phyloP scores from a whole-genome alignment of 768 basidiomycete genomes.

The Hericium rajendrae region DNA sequence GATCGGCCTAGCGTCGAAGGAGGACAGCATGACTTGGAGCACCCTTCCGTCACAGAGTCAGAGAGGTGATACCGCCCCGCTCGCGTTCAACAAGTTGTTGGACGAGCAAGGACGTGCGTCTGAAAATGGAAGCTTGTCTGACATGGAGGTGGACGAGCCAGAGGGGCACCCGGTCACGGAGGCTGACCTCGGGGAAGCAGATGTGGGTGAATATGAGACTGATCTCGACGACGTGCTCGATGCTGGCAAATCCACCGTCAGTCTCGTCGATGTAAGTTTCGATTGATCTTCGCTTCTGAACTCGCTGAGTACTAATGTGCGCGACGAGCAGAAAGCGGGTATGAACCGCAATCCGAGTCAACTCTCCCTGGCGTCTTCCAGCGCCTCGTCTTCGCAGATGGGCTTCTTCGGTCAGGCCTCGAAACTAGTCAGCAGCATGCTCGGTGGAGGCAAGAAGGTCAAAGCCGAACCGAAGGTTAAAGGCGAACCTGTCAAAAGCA shows the following conservation, averaged over 20 bases:
- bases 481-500: constrained; percentile 62
- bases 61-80: constrained; percentile 15
- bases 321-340: not conserved
- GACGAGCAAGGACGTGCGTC: not conserved
- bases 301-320: not conserved
- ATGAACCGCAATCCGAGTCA: constrained; percentile 29
- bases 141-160: constrained; percentile 10
- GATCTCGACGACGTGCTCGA: constrained; percentile 26
- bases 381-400: constrained; percentile 22
- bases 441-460: constrained; percentile 57
- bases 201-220: constrained; percentile 29
- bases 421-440: constrained; percentile 55
- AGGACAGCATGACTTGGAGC: constrained; percentile 74
- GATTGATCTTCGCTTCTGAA: not conserved
- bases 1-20: constrained; percentile 41
- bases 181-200: constrained; percentile 22
- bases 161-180: constrained; percentile 4
- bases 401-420: constrained; percentile 67
- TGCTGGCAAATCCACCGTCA: constrained; percentile 27
- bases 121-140: not conserved
- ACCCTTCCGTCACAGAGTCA: constrained; percentile 55
- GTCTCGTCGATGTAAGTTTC: constrained; percentile 32
- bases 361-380: constrained; percentile 39
- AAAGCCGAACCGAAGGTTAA: constrained; percentile 51
- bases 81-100: not conserved